These are phyloP conservation scores for Zygnema cylindricum DNA, from an alignment of 139 green algal genomes.

Conservation along the genomic window DNA sequence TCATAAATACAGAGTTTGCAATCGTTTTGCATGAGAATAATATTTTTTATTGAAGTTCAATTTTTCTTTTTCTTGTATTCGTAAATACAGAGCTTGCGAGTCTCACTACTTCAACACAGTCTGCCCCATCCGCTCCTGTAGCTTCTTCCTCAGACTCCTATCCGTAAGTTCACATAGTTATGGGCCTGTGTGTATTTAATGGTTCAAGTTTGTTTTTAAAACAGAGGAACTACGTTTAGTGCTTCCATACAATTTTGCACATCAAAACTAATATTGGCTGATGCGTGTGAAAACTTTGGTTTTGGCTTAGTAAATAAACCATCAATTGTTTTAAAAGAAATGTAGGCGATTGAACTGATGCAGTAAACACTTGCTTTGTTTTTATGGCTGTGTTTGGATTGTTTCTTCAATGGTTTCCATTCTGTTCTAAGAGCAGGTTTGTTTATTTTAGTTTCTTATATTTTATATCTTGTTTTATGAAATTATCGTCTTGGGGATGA, in stretches of 20 bases:
- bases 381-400: not conserved
- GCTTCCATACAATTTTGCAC: not conserved
- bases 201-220: not conserved
- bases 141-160: not conserved
- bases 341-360: too few species aligned
- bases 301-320: not conserved
- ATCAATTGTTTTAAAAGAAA: too few species aligned
- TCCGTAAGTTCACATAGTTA: not conserved
- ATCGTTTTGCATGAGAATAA: too few species aligned
- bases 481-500: not conserved
- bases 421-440: not conserved
- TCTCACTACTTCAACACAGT: not conserved
- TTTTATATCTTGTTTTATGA: not conserved
- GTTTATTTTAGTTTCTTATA: not conserved
- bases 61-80: too few species aligned
- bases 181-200: not conserved
- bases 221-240: too few species aligned
- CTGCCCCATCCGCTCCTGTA: not conserved
- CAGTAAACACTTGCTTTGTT: too few species aligned
- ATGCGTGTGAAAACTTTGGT: not conserved
- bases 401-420: not conserved
- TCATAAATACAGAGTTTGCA: too few species aligned
- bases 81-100: not conserved
- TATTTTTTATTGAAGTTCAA: too few species aligned
- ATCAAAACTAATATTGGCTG: not conserved